Evolutionary conservation across 1,284 basidiomycete genomes (phyloP).

Genomic region (Cronartium quercuum): DNA sequence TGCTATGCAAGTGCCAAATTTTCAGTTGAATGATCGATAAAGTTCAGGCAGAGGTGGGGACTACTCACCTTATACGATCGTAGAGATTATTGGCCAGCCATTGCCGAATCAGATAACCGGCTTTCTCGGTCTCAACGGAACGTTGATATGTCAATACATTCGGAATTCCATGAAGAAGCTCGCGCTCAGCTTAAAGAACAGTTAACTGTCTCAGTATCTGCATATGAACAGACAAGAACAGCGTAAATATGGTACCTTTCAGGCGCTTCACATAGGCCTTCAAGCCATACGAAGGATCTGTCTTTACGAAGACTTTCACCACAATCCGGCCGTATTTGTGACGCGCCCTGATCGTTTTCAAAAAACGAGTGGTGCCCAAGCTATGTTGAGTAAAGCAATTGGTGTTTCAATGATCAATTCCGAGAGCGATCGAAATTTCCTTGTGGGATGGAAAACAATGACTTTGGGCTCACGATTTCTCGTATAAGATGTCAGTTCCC

Average conservation of each 20-base stretch:
- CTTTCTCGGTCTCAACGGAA: slow-evolving; percentile 90
- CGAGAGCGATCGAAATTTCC: not conserved
- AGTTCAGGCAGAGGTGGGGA: not conserved
- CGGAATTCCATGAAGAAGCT: slow-evolving; percentile 71
- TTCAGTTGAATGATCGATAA: not conserved
- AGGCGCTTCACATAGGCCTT: slow-evolving; percentile 63
- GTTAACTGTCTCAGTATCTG: not conserved
- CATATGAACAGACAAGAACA: not conserved
- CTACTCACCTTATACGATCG: slow-evolving; percentile 83
- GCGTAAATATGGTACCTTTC: slow-evolving; percentile 56
- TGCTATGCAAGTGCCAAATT: slow-evolving; percentile 55
- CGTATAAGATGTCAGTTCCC: slow-evolving; percentile 75
- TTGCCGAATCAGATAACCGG: slow-evolving; percentile 88
- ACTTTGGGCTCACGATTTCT: slow-evolving; percentile 63
- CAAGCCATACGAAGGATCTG: slow-evolving; percentile 65
- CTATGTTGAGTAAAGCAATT: slow-evolving; percentile 50
- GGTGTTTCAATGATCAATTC: not conserved
- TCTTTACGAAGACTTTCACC: slow-evolving; percentile 75
- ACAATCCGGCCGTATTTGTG: slow-evolving; percentile 67
- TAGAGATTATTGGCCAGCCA: slow-evolving; percentile 94
- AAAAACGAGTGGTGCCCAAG: slow-evolving; percentile 82
- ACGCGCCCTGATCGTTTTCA: slow-evolving; percentile 79
- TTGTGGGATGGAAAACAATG: not conserved
- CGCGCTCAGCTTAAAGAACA: slow-evolving; percentile 58
- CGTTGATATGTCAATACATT: slow-evolving; percentile 86